A percentile compares a stretch with the other conserved stretches of the same genome.
Conservation (phyloP, 1,284 basidiomycete species). For the Lentinula novae-zelandiae region DNA sequence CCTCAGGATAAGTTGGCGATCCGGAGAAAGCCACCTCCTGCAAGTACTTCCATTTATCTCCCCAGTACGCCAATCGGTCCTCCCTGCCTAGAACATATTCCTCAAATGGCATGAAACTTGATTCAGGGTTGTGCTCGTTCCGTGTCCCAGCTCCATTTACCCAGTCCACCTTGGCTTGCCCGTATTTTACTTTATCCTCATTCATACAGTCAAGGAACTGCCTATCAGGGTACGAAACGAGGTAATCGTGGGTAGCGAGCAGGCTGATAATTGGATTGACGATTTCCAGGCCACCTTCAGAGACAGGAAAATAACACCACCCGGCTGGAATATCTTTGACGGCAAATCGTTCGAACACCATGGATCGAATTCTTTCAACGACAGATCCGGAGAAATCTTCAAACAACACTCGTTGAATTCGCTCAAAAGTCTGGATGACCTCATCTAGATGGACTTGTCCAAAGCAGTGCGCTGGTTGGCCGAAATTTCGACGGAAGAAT, state of each 20-base stretch:
- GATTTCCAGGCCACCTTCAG: neutral
- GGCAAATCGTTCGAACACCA: neutral
- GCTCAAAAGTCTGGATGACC: neutral
- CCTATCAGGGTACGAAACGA: neutral
- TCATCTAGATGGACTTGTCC: constrained; percentile 1
- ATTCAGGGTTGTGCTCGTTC: neutral
- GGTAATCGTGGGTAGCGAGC: neutral
- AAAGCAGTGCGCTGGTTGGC: neutral
- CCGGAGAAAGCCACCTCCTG: neutral
- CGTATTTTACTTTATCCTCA: neutral
- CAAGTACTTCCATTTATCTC: neutral
- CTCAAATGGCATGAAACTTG: neutral
- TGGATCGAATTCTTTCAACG: neutral
- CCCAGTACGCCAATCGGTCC: neutral
- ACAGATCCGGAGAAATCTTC: neutral
- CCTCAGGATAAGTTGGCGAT: too few species aligned
- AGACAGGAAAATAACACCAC: neutral
- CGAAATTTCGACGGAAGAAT: constrained; percentile 1
- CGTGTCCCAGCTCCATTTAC: neutral
- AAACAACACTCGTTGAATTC: neutral
- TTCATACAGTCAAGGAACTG: neutral
- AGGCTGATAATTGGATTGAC: neutral
- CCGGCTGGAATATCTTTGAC: neutral
- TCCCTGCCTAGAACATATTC: neutral
- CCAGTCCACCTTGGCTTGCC: neutral